These are phyloP conservation scores for Boletellus ananas DNA, from an alignment of 768 basidiomycete species.

Conservation along the genomic window DNA sequence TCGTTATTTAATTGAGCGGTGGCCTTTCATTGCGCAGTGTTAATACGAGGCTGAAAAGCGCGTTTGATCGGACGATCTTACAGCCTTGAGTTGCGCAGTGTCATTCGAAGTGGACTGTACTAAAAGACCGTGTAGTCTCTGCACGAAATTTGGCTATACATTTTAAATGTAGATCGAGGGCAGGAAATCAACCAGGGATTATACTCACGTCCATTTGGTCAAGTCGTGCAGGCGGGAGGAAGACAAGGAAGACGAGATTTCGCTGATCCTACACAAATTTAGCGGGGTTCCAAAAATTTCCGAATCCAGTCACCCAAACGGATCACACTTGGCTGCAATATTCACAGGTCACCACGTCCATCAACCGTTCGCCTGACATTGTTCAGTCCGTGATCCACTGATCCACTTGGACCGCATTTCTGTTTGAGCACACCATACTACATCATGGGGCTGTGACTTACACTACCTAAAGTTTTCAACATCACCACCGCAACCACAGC, in stretches of 20 bases:
- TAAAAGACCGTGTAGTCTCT: constrained; percentile 81
- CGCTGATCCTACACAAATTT: constrained; percentile 42
- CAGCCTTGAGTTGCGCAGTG: constrained; percentile 84
- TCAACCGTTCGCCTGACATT: too few species aligned
- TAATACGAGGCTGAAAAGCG: constrained; percentile 16
- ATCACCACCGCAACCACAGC: too few species aligned
- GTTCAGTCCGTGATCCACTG: too few species aligned
- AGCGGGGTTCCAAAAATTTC: constrained; percentile 51
- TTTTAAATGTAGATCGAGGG: constrained; percentile 2
- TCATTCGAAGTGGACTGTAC: constrained; percentile 79
- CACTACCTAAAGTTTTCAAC: too few species aligned
- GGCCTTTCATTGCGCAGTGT: constrained; percentile 49
- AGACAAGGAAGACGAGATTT: constrained; percentile 29
- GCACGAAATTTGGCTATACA: constrained; percentile 63
- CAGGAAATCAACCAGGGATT: not conserved
- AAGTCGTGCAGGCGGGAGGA: constrained; percentile 23
- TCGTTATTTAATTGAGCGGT: constrained; percentile 88
- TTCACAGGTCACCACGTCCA: too few species aligned
- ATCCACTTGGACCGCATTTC: too few species aligned
- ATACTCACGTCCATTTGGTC: constrained; percentile 30
- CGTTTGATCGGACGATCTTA: constrained; percentile 42
- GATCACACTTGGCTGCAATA: too few species aligned
- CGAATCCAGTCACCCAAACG: too few species aligned
- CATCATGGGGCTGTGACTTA: too few species aligned
- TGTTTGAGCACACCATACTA: too few species aligned